phyloP scores from a whole-genome alignment of 495 filamentous ascomycete genomes.

The Xylaria sp. region DNA sequence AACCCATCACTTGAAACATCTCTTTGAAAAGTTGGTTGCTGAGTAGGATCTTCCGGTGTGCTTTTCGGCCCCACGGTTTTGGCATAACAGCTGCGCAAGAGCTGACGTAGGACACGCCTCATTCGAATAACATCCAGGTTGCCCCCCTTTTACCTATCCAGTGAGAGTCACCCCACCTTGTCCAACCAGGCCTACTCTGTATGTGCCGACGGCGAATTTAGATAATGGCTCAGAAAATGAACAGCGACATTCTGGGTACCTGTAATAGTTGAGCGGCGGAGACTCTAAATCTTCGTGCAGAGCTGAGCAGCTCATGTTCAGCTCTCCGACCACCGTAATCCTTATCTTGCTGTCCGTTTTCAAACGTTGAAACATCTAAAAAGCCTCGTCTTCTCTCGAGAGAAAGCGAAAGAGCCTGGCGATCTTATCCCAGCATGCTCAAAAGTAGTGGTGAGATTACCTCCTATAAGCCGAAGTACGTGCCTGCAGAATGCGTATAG shows the following conservation, averaged over 20 bases:
- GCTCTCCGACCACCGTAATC: neutral
- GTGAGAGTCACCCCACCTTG: neutral
- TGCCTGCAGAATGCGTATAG: neutral
- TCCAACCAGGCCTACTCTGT: neutral
- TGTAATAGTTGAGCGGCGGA: neutral
- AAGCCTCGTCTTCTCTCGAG: neutral
- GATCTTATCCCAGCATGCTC: neutral
- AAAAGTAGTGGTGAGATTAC: neutral
- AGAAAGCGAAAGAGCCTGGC: neutral
- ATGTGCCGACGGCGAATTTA: neutral
- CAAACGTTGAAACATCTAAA: neutral
- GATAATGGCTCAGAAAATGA: neutral
- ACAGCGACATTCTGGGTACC: neutral
- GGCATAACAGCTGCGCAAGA: neutral
- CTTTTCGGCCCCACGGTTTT: neutral
- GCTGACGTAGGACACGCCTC: slow-evolving; percentile 8
- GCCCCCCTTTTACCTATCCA: neutral
- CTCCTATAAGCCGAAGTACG: neutral
- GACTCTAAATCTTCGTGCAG: neutral
- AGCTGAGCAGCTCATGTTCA: neutral
- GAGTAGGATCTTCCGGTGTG: no score
- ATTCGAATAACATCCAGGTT: neutral
- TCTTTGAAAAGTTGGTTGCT: neutral
- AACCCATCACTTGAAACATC: neutral
- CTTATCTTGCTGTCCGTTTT: neutral